These are phyloP conservation scores for Escallonia herrerae DNA, from an alignment of 129 eudicot species.

Conservation along the genomic window DNA sequence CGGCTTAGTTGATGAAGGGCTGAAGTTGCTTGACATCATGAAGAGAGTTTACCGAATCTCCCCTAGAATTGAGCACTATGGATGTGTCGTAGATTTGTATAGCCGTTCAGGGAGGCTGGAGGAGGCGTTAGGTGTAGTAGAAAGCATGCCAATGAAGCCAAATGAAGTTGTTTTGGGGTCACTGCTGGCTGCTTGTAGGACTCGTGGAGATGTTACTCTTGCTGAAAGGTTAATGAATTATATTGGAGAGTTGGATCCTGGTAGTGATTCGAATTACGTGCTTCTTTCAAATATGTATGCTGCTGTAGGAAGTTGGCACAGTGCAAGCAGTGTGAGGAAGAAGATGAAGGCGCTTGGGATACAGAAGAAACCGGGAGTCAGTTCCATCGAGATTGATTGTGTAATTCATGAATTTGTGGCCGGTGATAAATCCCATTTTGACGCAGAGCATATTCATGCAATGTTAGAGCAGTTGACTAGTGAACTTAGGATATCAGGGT, in stretches of 20 bases:
- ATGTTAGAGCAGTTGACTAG: slow-evolving; percentile 34
- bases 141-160: slow-evolving; percentile 52
- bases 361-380: slow-evolving; percentile 42
- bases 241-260: slow-evolving; percentile 31
- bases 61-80: slow-evolving; percentile 61
- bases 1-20: slow-evolving; percentile 39
- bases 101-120: slow-evolving; percentile 49
- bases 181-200: slow-evolving; percentile 48
- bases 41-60: slow-evolving; percentile 24
- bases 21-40: slow-evolving; percentile 32
- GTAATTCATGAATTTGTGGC: slow-evolving; percentile 49
- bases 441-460: slow-evolving; percentile 29
- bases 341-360: slow-evolving; percentile 52
- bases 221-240: slow-evolving; percentile 44
- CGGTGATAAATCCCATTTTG: slow-evolving; percentile 60
- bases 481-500: slow-evolving; percentile 35
- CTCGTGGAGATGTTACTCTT: slow-evolving; percentile 27
- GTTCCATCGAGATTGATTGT: slow-evolving; percentile 43
- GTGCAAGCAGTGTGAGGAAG: slow-evolving; percentile 43
- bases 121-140: slow-evolving; percentile 33
- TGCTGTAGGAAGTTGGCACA: slow-evolving; percentile 47
- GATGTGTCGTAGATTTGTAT: slow-evolving; percentile 54
- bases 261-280: slow-evolving; percentile 42
- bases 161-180: slow-evolving; percentile 53
- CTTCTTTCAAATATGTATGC: slow-evolving; percentile 52